Conservation (phyloP, 352 stramenopile species). For the Phytophthora cryptogea region DNA sequence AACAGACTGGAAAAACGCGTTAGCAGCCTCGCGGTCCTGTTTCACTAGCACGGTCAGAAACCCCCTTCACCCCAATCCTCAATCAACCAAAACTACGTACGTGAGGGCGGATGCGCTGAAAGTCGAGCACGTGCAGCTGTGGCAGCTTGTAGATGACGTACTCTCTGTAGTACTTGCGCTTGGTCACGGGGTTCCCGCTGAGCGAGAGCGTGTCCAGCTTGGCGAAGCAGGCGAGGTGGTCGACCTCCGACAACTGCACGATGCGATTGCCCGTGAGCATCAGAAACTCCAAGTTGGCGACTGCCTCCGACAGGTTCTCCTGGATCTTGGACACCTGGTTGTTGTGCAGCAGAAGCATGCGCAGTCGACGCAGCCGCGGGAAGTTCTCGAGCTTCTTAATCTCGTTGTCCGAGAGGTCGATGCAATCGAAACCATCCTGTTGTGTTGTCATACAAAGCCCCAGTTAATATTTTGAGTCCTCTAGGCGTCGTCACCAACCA, state of each 20-base stretch:
- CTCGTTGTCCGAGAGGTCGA: slow-evolving; percentile 95
- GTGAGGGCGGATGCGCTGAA: slow-evolving; percentile 79
- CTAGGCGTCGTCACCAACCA: not conserved
- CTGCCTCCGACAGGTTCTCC: slow-evolving; percentile 67
- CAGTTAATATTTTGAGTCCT: not conserved
- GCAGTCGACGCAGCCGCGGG: slow-evolving; percentile 82
- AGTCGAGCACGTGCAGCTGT: slow-evolving; percentile 88
- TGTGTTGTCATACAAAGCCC: not conserved
- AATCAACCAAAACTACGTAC: slow-evolving; percentile 34
- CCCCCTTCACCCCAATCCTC: not conserved
- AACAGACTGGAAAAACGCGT: slow-evolving; percentile 76
- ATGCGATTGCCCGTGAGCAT: slow-evolving; percentile 93
- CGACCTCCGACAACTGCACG: slow-evolving; percentile 79
- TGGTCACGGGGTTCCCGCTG: slow-evolving; percentile 89
- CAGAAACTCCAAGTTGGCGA: slow-evolving; percentile 88
- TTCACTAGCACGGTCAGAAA: slow-evolving; percentile 1
- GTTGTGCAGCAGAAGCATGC: slow-evolving; percentile 93
- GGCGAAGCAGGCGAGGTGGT: slow-evolving; percentile 70
- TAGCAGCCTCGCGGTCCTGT: slow-evolving; percentile 79
- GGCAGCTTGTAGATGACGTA: slow-evolving; percentile 92
- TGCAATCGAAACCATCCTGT: slow-evolving; percentile 93
- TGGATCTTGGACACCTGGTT: slow-evolving; percentile 92
- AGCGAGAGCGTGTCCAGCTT: slow-evolving; percentile 89
- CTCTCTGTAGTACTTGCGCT: slow-evolving; percentile 90
- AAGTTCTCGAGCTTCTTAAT: slow-evolving; percentile 96